Evolutionary conservation across 2,329 filamentous ascomycete genomes (phyloP), one percentile per base, ranked within the genome.

Genomic region (Phyllosticta citrichinensis): DNA sequence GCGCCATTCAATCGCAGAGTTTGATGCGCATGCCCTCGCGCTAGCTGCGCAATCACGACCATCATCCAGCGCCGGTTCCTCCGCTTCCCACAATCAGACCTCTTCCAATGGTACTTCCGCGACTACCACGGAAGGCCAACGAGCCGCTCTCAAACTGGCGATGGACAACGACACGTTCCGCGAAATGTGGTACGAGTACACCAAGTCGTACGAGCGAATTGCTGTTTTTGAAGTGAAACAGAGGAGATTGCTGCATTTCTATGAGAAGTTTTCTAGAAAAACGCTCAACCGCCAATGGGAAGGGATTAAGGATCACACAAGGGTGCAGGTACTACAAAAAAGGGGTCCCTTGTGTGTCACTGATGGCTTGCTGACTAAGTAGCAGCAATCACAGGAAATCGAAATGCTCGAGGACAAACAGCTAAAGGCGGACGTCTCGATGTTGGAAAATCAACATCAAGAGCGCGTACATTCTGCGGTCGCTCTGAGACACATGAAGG

Each of bases 401-500:
- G 71, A 75, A 30, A 68, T 71, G n/a, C 68, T 77, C 10, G 76
- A 79, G 64, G 76, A 79, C 63, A 72, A 70, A 60, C 76, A 79
- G 63, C 70, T 79, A 17, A 66, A 69, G 14, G 74, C 73, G 20
- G 76, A 79, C 64, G 71, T 75, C 47, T 74, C 76, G 53, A 66
- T 79, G 24, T 73, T 74, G 40, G 68, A 71, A 57, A 61, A 68
- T 2, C 78, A 80, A 22, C 69, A 68, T 1, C 68, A 73, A 25
- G 78, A 79, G 63, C 67, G 68, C 12, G 71, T 74, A 47, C 77
- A 78, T 64, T 73, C 72, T 11, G 74, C 73, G 0, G 78, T 75
- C 2, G 77, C 77, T 0, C 65, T 80, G 2, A 76, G 75, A 62
- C 74, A 79, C 62, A 79, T 79, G 71, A 75, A 78, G 62, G 76